Evolutionary conservation across 148 eudicot genomes (phyloP), one percentile per base, ranked within the genome.

Genomic region (Silene uniflora): DNA sequence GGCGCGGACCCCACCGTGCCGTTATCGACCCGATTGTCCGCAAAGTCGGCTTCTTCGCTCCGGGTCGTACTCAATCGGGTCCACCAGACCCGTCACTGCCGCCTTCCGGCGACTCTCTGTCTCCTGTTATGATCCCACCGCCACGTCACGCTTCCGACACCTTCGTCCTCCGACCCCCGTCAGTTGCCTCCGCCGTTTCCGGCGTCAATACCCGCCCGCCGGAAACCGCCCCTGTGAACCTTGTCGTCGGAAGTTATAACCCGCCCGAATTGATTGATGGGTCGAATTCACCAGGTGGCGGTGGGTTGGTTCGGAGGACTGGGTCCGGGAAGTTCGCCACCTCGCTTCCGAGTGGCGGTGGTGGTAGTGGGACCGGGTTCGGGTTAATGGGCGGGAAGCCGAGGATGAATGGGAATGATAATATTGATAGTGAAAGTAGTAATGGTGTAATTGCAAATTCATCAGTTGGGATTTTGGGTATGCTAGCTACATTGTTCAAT

Each of bases 81-180:
- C 88, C 92, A 0, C 76, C 82, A 46, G 84, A 61, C 27, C 62
- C 81, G 0, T 80, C 89, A 11, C 66, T 89, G 4, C 83, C 92
- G 13, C 85, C 91, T 21, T 77, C 89, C 52, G 85, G 82, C 0
- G 86, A 86, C 75, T 88, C 89, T 10, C 81, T 90, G 21, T 91
- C 97, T 14, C 98, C 97, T 46, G 98, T 94, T 25, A 92, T 94
- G 98, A 94, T 94, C 67, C 96, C 93, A 0, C 97, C 95, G 11
- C 85, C 98, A 0, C 89, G 91, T 10, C 97, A 86, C 79, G 81
- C 83, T 18, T 86, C 92, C 65, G 91, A 88, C 77, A 82, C 79
- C 18, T 88, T 68, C 75, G 61, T 69, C 55, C 73, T 42, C 77
- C 71, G 76, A 58, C 59, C 77, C 42, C 19, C 47, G 23, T n/a